Evolutionary conservation across 1,284 basidiomycete species (phyloP), one percentile per base, ranked within the genome.

Genomic region (Pholiota adiposa): DNA sequence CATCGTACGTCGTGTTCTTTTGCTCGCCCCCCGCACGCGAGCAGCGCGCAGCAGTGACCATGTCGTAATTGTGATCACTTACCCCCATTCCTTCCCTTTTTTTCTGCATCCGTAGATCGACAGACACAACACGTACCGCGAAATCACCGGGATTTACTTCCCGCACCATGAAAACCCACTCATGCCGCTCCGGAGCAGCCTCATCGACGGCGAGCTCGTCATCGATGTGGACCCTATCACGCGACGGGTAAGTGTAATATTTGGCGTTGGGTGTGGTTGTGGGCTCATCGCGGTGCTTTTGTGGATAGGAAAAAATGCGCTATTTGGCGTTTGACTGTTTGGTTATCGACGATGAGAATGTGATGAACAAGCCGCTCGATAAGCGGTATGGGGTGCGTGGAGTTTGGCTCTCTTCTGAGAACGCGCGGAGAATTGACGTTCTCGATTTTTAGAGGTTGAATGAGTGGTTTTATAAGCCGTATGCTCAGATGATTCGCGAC

Each of bases 171-270:
- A 90, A 64, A 81, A 88, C 54, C 86, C 82, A 18, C 78, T 79
- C 65, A 80, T 77, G 50, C 89, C 88, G 16, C 78, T 95, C 33
- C 81, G 85, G 60, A 90, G 92, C 70, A 94, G 95, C 0, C 79
- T 99, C 8, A 76, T 99, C 16, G 97, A 99, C 71, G 97, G 95
- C 49, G 97, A 99, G 72, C 86, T 99, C 29, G 95, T 99, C 21
- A 82, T 95, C 56, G 97, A 99, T 71, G 82, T 90, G 14, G 93
- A 98, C 70, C 89, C 90, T 3, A 73, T 71, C 34, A 93, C 88
- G 21, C 85, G 84, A 51, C 76, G 80, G 69, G 94, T 93, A 64
- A 50, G 82, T 73, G 59, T 67, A 12, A 48, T 62, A 46, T 41
- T 51, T 54, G 36, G 29, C 43, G n/a, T n/a, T n/a, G n/a, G n/a